phyloP scores from a whole-genome alignment of 2,329 filamentous ascomycete species.

The Cercospora brassicicola region DNA sequence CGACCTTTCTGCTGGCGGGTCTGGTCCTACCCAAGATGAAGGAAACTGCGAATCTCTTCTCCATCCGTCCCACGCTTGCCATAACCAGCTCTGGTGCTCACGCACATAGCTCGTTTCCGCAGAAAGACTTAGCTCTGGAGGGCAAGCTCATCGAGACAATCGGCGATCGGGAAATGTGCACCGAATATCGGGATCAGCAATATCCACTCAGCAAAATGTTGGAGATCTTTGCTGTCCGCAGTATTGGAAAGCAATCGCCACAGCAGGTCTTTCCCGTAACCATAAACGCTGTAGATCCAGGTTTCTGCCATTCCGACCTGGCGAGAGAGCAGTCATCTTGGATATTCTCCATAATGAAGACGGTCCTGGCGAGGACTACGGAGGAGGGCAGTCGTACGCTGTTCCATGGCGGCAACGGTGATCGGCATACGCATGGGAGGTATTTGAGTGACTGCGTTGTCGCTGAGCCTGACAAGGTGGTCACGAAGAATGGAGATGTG shows the following conservation, averaged over 20 bases:
- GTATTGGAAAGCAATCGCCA: not conserved
- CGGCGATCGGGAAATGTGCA: not conserved
- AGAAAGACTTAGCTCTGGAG: not conserved
- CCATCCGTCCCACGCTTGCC: slow-evolving; percentile 41
- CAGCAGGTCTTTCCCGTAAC: not conserved
- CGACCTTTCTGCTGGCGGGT: slow-evolving; percentile 53
- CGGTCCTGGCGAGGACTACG: slow-evolving; percentile 37
- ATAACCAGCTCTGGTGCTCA: slow-evolving; percentile 32
- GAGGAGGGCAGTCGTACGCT: slow-evolving; percentile 45
- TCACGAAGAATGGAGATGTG: slow-evolving; percentile 37
- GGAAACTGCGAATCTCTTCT: slow-evolving; percentile 23
- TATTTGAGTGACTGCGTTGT: slow-evolving; percentile 43
- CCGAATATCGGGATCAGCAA: not conserved
- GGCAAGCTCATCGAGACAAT: not conserved
- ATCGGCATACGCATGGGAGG: slow-evolving; percentile 42
- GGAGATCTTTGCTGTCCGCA: not conserved
- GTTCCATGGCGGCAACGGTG: slow-evolving; percentile 37
- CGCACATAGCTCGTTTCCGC: not conserved
- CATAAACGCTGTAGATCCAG: not conserved
- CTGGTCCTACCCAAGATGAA: slow-evolving; percentile 45
- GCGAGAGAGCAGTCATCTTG: not conserved
- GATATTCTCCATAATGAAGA: slow-evolving; percentile 16
- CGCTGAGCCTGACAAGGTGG: slow-evolving; percentile 33
- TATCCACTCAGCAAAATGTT: not conserved
- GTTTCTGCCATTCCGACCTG: not conserved